Conservation (phyloP, 2,329 filamentous ascomycete genomes). For the Ophiocordyceps unilateralis region DNA sequence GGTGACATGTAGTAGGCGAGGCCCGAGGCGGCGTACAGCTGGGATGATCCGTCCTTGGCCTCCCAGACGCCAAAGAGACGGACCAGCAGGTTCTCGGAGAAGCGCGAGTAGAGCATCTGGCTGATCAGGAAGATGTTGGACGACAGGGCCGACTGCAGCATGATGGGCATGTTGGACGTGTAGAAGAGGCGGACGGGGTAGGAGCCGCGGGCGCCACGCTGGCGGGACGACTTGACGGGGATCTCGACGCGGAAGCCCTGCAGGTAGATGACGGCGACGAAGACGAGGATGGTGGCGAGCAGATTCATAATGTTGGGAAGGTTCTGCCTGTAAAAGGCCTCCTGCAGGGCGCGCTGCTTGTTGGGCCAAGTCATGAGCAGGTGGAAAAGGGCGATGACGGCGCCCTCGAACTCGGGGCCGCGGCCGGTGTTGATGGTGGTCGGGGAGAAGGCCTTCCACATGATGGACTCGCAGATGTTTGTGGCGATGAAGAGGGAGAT, state of each 20-base stretch:
- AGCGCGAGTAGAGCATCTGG: conserved; percentile 98
- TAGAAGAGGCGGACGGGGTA: conserved; percentile 99
- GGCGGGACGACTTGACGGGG: conserved; percentile 96
- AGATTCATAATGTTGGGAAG: conserved; percentile 99
- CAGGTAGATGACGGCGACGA: conserved; percentile 96
- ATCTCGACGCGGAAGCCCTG: conserved; percentile 99
- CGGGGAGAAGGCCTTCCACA: conserved; percentile 99
- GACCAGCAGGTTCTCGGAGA: conserved; percentile 97
- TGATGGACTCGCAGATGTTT: conserved; percentile 99
- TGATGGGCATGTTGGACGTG: conserved; percentile 99
- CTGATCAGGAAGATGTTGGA: conserved; percentile 99
- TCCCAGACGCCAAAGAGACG: conserved; percentile 97
- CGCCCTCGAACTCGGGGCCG: conserved; percentile 97
- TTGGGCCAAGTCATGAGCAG: conserved; percentile 96
- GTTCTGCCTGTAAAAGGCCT: conserved; percentile 99
- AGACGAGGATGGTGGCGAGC: conserved; percentile 79
- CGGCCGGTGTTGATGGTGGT: conserved; percentile 98
- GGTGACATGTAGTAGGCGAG: conserved; percentile 99
- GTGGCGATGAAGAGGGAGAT: conserved; percentile 99
- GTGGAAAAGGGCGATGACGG: conserved; percentile 95
- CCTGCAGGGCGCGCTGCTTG: conserved; percentile 95
- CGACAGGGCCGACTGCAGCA: conserved; percentile 95
- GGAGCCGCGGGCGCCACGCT: conserved; percentile 94
- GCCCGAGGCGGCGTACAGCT: conserved; percentile 85
- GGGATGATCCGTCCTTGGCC: conserved; percentile 84